Base-by-base conservation (phyloP, 352 stramenopile species). In the Pilasporangium apinafurcum region DNA sequence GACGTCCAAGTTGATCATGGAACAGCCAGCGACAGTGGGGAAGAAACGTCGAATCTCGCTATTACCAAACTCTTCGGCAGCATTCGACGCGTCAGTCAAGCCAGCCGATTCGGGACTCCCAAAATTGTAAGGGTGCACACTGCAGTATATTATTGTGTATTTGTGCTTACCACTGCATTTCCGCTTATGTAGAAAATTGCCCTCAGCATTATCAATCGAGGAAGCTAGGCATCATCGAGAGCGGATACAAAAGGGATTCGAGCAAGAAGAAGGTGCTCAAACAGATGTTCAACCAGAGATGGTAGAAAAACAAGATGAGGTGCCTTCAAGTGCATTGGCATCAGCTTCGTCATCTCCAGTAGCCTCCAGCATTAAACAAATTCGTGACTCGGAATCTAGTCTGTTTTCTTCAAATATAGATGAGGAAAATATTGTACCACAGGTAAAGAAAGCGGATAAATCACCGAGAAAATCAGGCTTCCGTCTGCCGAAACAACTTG, bases 1-100 rank as follows among this genome's bases (percentile, higher is more conserved):
- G 2, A 44, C 70, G 7, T 87, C 80, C 7, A 88, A 87, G 45
- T 41, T 90, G 5, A 63, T 92, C 8, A 53, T 68, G 8, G 39
- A 58, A 18, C 40, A 44, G 24, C 52, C 18, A 17, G 22, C 40
- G 4, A 22, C 26, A 10, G 27, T 18, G 1, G 16, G 29, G 2
- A 52, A 56, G 20, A 50, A 28, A 32, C 38, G 34, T 13, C 51
- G 50, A 12, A 45, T 43, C 8, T 50, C 47, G 13, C 17, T 41
- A 5, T 44, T 44, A 20, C 43, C 47, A 40, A 27, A 18, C 12
- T 24, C 29, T 20, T 26, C 45, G 5, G 46, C 68, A 1, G 51
- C 60, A 3, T 25, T 35, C 0, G 56, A 57, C 24, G 29, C 17
- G 2, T 33, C 50, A 9, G 55, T 18, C 33, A 42, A 44, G 48